These are phyloP conservation scores for Aspergillus thermomutatus DNA, from an alignment of 2,329 filamentous ascomycete species.

Conservation along the genomic window DNA sequence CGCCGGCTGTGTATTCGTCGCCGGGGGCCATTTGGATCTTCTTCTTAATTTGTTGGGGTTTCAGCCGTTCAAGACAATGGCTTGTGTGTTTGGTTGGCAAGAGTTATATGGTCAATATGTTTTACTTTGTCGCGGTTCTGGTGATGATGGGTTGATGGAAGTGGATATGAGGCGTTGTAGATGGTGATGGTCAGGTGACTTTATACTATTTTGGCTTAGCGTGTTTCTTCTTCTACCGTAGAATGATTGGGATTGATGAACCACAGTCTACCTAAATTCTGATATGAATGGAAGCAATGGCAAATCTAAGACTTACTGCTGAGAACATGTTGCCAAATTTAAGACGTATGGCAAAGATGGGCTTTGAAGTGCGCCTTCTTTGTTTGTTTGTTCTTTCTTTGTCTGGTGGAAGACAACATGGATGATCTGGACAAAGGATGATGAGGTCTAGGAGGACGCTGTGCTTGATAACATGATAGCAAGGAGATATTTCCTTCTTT, in stretches of 20 bases:
- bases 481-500: not conserved
- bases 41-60: not conserved
- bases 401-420: not conserved
- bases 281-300: not conserved
- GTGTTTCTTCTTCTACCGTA: not conserved
- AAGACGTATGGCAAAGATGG: not conserved
- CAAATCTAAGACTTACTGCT: not conserved
- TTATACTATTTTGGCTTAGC: not conserved
- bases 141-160: slow-evolving; percentile 3
- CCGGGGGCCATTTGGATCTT: slow-evolving; percentile 1
- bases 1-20: slow-evolving; percentile 68
- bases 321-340: not conserved
- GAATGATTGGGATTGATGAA: not conserved
- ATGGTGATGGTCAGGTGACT: not conserved
- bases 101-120: not conserved
- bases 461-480: not conserved
- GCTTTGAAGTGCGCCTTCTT: not conserved
- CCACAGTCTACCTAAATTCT: not conserved
- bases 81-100: not conserved
- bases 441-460: not conserved
- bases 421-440: not conserved
- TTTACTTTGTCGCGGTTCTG: not conserved
- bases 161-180: not conserved
- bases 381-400: not conserved
- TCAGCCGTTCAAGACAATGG: not conserved